These are phyloP conservation scores for Lactarius psammicola DNA, from an alignment of 768 basidiomycete genomes.

Conservation along the genomic window DNA sequence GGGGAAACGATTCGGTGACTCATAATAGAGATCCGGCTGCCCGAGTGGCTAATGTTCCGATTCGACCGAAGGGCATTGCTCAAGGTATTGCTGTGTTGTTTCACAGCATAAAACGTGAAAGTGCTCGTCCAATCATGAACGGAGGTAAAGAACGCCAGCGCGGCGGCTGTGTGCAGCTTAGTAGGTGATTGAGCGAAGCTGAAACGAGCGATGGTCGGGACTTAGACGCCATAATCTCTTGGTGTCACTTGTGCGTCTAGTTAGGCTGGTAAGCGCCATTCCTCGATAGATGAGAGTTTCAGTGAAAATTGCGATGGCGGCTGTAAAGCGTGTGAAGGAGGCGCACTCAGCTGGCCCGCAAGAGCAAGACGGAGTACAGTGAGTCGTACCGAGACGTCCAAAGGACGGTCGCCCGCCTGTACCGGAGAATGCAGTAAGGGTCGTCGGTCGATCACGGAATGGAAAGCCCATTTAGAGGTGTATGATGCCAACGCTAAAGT, in stretches of 20 bases:
- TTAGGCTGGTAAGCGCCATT: neutral
- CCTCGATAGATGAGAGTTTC: neutral
- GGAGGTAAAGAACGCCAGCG: neutral
- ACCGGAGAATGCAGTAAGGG: conserved; percentile 17
- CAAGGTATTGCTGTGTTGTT: neutral
- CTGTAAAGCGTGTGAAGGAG: neutral
- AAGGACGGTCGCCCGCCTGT: neutral
- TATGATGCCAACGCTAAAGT: neutral
- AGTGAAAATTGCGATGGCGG: neutral
- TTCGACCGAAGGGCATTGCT: too few relatives aligned
- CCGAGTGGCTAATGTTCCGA: neutral
- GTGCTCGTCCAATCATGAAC: neutral
- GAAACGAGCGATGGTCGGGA: neutral
- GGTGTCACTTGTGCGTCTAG: neutral
- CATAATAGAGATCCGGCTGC: neutral
- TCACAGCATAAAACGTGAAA: neutral
- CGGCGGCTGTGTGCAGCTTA: neutral
- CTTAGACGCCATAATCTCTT: too few relatives aligned
- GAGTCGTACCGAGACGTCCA: neutral
- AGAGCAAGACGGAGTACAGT: neutral
- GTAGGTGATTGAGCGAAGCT: neutral
- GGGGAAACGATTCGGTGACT: neutral
- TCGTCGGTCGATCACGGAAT: conserved; percentile 6
- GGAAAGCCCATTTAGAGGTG: conserved; percentile 2
- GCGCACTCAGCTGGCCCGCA: neutral